Percentiles rank a stretch among this genome's conserved stretches.
These are phyloP conservation scores for Pythium aristosporum DNA, from an alignment of 352 stramenopile species.

Conservation along the genomic window DNA sequence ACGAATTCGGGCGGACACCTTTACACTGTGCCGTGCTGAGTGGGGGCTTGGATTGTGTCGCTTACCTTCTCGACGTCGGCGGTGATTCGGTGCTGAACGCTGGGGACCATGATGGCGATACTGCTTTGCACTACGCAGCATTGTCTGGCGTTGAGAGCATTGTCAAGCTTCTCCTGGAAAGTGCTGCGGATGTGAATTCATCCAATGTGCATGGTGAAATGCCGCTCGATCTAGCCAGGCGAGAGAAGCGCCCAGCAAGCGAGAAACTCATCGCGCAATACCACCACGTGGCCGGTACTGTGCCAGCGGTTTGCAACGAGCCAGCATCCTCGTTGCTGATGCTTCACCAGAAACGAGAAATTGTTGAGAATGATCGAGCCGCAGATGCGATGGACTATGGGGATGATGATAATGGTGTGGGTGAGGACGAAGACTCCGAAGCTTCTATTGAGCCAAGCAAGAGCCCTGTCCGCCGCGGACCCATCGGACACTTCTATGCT, in stretches of 20 bases:
- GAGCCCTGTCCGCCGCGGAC: slow-evolving; percentile 28
- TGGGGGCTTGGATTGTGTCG: slow-evolving; percentile 63
- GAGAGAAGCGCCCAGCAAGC: slow-evolving; percentile 41
- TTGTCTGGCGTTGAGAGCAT: slow-evolving; percentile 54
- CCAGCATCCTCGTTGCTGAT: slow-evolving; percentile 43
- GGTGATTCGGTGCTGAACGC: slow-evolving; percentile 80
- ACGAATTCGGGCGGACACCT: slow-evolving; percentile 79
- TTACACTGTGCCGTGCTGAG: slow-evolving; percentile 71
- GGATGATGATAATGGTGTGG: slow-evolving; percentile 11
- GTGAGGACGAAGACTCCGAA: slow-evolving; percentile 19
- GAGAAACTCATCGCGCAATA: slow-evolving; percentile 57
- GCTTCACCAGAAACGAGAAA: slow-evolving; percentile 24
- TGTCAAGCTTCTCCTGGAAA: slow-evolving; percentile 77
- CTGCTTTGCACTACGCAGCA: slow-evolving; percentile 71
- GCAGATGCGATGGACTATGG: slow-evolving; percentile 20
- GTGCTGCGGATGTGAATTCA: slow-evolving; percentile 64
- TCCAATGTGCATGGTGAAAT: slow-evolving; percentile 65
- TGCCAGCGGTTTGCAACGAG: slow-evolving; percentile 42
- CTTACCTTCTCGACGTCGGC: slow-evolving; percentile 83
- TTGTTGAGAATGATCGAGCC: slow-evolving; percentile 18
- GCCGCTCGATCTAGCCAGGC: slow-evolving; percentile 56
- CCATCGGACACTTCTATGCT: slow-evolving; percentile 13
- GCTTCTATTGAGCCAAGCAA: slow-evolving; percentile 23
- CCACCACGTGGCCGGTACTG: slow-evolving; percentile 24
- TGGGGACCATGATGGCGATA: slow-evolving; percentile 73